Percentiles rank a stretch among this genome's conserved stretches.
Conservation (phyloP, 352 stramenopile genomes). For the Phytophthora cryptogea region DNA sequence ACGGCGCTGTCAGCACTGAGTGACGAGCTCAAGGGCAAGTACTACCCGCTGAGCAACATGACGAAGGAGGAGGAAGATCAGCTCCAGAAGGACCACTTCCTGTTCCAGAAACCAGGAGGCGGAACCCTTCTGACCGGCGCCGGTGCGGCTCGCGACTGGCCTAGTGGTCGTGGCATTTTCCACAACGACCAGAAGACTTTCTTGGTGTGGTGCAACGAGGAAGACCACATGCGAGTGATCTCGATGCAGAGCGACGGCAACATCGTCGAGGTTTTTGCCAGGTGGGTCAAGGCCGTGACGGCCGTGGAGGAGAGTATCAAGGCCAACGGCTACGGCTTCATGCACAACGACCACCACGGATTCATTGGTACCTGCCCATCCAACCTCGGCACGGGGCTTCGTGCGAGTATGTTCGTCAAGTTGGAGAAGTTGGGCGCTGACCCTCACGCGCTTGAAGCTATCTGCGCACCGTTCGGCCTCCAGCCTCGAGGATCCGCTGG, state of each 20-base stretch:
- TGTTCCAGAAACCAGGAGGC: constrained; percentile 94
- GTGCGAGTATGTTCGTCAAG: constrained; percentile 88
- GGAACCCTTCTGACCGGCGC: constrained; percentile 83
- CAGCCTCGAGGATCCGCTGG: constrained; percentile 82
- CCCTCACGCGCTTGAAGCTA: constrained; percentile 68
- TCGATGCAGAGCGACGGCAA: constrained; percentile 91
- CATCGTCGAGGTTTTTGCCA: constrained; percentile 90
- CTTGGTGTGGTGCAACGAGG: constrained; percentile 90
- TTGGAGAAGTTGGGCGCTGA: constrained; percentile 76
- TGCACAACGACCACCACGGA: constrained; percentile 91
- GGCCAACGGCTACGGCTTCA: constrained; percentile 80
- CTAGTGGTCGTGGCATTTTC: constrained; percentile 92
- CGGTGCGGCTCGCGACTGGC: constrained; percentile 92
- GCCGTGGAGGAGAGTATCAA: constrained; percentile 82
- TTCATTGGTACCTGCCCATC: constrained; percentile 89
- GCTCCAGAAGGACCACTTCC: constrained; percentile 90
- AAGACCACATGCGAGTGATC: constrained; percentile 92
- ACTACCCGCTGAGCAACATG: constrained; percentile 90
- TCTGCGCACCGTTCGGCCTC: constrained; percentile 78
- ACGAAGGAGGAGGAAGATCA: constrained; percentile 91
- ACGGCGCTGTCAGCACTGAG: constrained; percentile 73
- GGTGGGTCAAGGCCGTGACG: constrained; percentile 82
- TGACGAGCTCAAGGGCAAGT: constrained; percentile 86
- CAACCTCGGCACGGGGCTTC: constrained; percentile 87
- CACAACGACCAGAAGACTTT: constrained; percentile 92